These are phyloP conservation scores for Sugiyamaella paludigena DNA, from an alignment of 1,139 yeast genomes.

Conservation along the genomic window DNA sequence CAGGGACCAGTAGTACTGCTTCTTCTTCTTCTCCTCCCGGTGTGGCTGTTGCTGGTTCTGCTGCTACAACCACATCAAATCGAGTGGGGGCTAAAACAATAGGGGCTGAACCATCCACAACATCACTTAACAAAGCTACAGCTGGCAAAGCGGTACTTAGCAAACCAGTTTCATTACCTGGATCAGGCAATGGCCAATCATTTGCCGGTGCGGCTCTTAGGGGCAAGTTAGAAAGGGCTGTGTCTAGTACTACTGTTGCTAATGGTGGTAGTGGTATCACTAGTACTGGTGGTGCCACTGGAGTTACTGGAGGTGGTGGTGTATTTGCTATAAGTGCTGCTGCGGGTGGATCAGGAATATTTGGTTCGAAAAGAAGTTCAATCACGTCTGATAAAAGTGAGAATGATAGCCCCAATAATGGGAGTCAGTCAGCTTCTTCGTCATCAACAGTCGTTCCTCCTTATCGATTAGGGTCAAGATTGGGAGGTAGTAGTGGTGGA, in stretches of 20 bases:
- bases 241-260: neutral
- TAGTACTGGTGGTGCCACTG: neutral
- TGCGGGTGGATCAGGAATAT: slow-evolving; percentile 12
- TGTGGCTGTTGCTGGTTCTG: slow-evolving; percentile 1
- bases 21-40: neutral
- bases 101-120: too few relatives aligned
- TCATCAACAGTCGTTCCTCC: too few relatives aligned
- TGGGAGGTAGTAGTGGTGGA: neutral
- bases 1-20: slow-evolving; percentile 7
- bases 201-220: slow-evolving; percentile 19
- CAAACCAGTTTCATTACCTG: neutral
- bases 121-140: too few relatives aligned
- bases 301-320: slow-evolving; percentile 6
- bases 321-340: slow-evolving; percentile 14
- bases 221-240: neutral
- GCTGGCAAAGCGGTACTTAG: neutral
- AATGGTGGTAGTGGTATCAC: neutral
- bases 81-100: too few relatives aligned
- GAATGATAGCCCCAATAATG: neutral
- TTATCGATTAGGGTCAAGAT: too few relatives aligned
- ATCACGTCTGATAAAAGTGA: neutral
- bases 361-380: slow-evolving; percentile 1
- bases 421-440: neutral
- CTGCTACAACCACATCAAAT: too few relatives aligned
- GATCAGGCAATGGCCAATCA: slow-evolving; percentile 5